These are phyloP conservation scores for Apiotrichum laibachii DNA, from an alignment of 1,284 basidiomycete species.

Conservation along the genomic window DNA sequence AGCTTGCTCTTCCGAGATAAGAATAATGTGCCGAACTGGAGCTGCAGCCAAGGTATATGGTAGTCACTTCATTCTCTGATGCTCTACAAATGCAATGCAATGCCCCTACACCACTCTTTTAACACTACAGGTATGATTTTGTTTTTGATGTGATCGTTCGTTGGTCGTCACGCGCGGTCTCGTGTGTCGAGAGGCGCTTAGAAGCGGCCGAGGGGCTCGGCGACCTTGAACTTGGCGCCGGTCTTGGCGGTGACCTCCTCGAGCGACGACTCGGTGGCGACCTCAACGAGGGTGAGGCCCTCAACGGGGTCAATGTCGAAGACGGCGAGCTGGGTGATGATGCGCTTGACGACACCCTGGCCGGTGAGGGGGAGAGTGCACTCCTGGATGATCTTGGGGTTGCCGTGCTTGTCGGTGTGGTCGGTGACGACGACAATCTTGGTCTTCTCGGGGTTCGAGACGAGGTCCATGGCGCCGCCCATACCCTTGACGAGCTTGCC, in stretches of 20 bases:
- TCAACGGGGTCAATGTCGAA: constrained; percentile 72
- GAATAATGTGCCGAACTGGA: no score
- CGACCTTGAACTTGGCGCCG: constrained; percentile 66
- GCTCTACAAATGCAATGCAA: constrained; percentile 6
- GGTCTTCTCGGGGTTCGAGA: constrained; percentile 67
- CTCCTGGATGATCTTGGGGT: constrained; percentile 77
- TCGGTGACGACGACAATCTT: constrained; percentile 51
- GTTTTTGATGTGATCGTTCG: neutral
- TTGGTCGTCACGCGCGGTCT: neutral
- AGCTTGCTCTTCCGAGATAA: no score
- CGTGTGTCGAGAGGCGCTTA: constrained; percentile 11
- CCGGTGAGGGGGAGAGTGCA: constrained; percentile 86
- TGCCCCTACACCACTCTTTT: neutral
- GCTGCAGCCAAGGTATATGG: no score
- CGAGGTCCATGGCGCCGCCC: constrained; percentile 93
- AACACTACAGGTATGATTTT: constrained; percentile 1
- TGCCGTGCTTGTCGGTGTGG: constrained; percentile 80
- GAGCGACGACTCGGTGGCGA: constrained; percentile 75
- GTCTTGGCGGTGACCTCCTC: constrained; percentile 85
- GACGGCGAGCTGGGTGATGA: constrained; percentile 86
- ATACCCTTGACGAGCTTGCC: constrained; percentile 89
- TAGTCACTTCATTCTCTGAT: constrained; percentile 1
- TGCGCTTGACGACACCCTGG: constrained; percentile 77
- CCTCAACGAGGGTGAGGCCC: constrained; percentile 72
- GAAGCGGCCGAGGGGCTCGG: constrained; percentile 43